phyloP scores from a whole-genome alignment of 768 basidiomycete species.

The Zangia roseola region DNA sequence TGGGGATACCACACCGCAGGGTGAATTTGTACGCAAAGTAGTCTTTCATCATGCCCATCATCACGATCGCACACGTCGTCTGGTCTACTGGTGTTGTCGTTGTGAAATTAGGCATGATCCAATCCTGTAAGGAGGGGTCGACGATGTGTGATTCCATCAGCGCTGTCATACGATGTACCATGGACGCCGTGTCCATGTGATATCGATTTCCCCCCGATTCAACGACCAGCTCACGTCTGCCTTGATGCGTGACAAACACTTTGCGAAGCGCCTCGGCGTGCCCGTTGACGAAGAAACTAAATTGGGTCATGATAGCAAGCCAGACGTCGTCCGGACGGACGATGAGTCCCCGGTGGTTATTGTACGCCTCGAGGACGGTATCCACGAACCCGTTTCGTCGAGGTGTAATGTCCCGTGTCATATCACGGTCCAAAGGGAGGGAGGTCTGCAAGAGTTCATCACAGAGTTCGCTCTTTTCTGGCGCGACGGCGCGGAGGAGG shows the following conservation, averaged over 20 bases:
- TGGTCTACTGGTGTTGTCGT: constrained; percentile 43
- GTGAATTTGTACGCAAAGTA: constrained; percentile 37
- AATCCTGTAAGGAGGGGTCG: constrained; percentile 32
- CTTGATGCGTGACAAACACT: constrained; percentile 29
- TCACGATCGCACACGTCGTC: constrained; percentile 37
- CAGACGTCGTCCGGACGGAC: constrained; percentile 52
- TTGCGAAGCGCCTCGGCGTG: constrained; percentile 35
- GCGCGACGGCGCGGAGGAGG: constrained; percentile 21
- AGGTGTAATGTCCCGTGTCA: constrained; percentile 29
- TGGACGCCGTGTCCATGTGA: constrained; percentile 31
- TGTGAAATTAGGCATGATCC: constrained; percentile 45
- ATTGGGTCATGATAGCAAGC: constrained; percentile 35
- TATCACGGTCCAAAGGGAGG: constrained; percentile 16
- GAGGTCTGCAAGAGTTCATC: constrained; percentile 30
- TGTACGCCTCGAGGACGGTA: constrained; percentile 36
- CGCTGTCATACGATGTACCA: constrained; percentile 25
- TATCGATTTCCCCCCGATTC: constrained; percentile 16
- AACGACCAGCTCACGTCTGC: constrained; percentile 29
- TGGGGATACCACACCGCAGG: constrained; percentile 42
- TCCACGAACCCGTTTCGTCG: constrained; percentile 36
- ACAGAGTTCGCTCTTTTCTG: constrained; percentile 22
- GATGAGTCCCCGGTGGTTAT: constrained; percentile 37
- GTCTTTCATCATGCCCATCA: constrained; percentile 44
- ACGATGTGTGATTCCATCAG: constrained; percentile 24
- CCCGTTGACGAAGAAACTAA: constrained; percentile 41